Percentiles rank a stretch among this genome's conserved stretches.
These are phyloP conservation scores for Malus hybrid DNA, from an alignment of 331 rosid species.

Conservation along the genomic window DNA sequence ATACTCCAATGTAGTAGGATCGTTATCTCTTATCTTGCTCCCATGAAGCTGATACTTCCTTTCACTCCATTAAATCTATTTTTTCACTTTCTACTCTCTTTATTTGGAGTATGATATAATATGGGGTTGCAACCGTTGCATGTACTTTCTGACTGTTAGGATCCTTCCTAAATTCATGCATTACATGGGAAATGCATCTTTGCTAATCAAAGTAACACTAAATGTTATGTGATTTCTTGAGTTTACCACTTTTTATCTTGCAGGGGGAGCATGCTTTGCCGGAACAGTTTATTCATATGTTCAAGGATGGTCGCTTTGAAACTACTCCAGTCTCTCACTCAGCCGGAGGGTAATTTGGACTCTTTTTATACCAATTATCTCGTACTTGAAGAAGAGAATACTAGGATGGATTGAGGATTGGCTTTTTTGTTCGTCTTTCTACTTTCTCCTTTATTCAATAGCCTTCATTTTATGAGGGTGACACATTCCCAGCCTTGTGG, in stretches of 20 bases:
- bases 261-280: slow-evolving; percentile 97
- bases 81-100: neutral
- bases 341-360: slow-evolving; percentile 69
- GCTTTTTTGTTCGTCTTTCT: slow-evolving; percentile 11
- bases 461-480: slow-evolving; percentile 24
- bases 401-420: slow-evolving; percentile 9
- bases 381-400: neutral
- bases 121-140: neutral
- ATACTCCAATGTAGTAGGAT: neutral
- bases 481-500: slow-evolving; percentile 4
- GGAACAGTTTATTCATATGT: slow-evolving; percentile 61
- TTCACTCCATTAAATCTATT: neutral
- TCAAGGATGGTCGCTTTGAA: slow-evolving; percentile 70
- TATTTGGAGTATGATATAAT: neutral
- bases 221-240: slow-evolving; percentile 1
- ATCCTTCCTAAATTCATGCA: neutral
- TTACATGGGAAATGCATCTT: neutral
- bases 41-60: neutral
- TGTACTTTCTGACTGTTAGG: neutral
- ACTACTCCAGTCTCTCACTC: slow-evolving; percentile 87
- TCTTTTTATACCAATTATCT: neutral
- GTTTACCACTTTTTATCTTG: neutral
- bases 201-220: neutral
- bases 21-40: neutral
- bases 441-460: slow-evolving; percentile 32